These are phyloP conservation scores for Isabelozyma heimii DNA, from an alignment of 805 yeast species.

Conservation along the genomic window DNA sequence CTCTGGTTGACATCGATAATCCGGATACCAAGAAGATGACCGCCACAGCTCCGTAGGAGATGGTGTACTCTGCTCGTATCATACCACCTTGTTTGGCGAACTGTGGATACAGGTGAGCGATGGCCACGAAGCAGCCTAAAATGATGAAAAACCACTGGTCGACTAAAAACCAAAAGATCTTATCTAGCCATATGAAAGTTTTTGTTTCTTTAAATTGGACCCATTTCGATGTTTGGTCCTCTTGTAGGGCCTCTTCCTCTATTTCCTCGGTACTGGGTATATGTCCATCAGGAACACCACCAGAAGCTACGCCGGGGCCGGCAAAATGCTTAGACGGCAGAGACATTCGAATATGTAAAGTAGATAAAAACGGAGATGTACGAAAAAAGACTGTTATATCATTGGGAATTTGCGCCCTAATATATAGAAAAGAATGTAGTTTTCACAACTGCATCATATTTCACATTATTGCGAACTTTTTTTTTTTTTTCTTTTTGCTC, in stretches of 20 bases:
- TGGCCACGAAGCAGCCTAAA: constrained; percentile 68
- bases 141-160: constrained; percentile 75
- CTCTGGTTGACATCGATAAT: constrained; percentile 66
- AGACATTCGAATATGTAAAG: no score
- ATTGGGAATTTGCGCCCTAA: no score
- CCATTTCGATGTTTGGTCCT: no score
- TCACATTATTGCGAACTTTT: no score
- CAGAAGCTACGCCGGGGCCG: background rate
- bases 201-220: background rate
- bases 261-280: no score
- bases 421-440: no score
- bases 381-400: no score
- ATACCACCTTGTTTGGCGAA: constrained; percentile 84
- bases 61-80: constrained; percentile 69
- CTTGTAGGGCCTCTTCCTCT: no score
- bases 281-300: background rate
- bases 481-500: no score
- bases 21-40: constrained; percentile 82
- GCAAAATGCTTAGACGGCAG: no score
- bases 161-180: constrained; percentile 23
- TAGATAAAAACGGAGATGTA: no score
- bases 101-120: constrained; percentile 75
- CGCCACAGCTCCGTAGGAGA: constrained; percentile 86
- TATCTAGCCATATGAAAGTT: constrained; percentile 7
- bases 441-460: no score